Base-by-base conservation (phyloP, 805 yeast species). In the Cyberlindnera petersonii region DNA sequence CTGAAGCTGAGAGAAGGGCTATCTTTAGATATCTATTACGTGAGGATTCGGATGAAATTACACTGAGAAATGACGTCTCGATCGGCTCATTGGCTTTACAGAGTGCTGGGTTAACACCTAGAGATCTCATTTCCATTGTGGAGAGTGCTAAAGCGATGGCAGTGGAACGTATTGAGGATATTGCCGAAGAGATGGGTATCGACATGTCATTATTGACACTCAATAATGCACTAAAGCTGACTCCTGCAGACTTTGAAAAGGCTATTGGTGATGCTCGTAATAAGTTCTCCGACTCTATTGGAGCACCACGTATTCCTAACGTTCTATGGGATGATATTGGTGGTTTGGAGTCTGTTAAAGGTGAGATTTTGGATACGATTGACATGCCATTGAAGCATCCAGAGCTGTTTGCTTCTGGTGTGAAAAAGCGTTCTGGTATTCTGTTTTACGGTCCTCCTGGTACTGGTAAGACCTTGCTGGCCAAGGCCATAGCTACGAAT, bases 361-460 rank as follows among this genome's bases (percentile, higher is more conserved):
- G 80, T 51, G 97, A 91, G 53, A 91, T 93, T 50, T 65, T 89
- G 59, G 98, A 93, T 56, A 91, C 98, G 0, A 89, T 93, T 44
- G 98, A 91, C 51, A 77, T 91, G 84, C 98, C 98, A 3, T 68
- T 91, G 56, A 87, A 86, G 53, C 89, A 85, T 58, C 98, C 98
- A 0, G 95, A 87, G 49, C 65, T 93, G 40, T 91, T 91, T 62
- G 74, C 79, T 35, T 79, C 80, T 32, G 98, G 98, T 0, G 75
- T 93, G 58, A 91, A 93, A 60, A 91, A 91, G 58, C 74, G 98
- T 61, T 82, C 94, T 55, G 98, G 98, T 34, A 85, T 93, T 26
- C 64, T 93, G 47, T 88, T 93, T 59, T 93, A 93, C 64, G 98
- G 98, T 0, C 98, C 98, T 0, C 98, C 98, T 0, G 98, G 98